Base-by-base conservation (phyloP, 106 monocot species). In the Platanthera guangdongensis region DNA sequence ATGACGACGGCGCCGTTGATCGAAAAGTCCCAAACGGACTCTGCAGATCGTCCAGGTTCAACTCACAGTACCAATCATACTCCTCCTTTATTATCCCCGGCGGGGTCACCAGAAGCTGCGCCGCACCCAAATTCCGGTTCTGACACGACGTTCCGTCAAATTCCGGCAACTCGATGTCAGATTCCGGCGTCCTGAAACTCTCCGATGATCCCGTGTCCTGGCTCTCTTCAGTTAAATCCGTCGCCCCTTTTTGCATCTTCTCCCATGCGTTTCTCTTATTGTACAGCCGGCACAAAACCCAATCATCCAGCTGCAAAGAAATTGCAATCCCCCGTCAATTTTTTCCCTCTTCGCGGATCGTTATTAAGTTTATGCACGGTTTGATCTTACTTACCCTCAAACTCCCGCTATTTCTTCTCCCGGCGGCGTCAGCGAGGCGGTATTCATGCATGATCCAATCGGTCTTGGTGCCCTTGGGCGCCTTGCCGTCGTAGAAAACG, bases 261-360 rank as follows among this genome's bases (percentile, higher is more conserved):
- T 76, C 48, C 79, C 82, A 83, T 62, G 46, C 75, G 71, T 81
- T 87, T 75, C 81, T 87, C 78, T 81, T 83, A 80, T 83, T 78
- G 81, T 87, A 83, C 78, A 87, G 12, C 1, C 77, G 83, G 71
- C 83, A 83, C 8, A 83, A 75, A 0, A 87, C 83, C 86, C 83
- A 83, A 32, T 78, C 86, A 59, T 83, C 83, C 65, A 83, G 28
- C 86, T 87, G 78, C 75, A 81, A 47, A 16, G 19, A 25, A 65
- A 9, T 11, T 48, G 13, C 48, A 13, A 70, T 70, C 15, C 16
- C 8, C 47, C 0, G 15, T 70, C 47, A 16, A 9, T 70, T 48
- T 39, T 48, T 6, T 39, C 25, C 25, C 25, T 25, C 25, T 25
- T 25, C 25, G 0, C 39, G 39, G 2, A 39, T 39, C 2, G 0